Base-by-base conservation (phyloP, 2,329 filamentous ascomycete species). In the Dichotomopilus funicola region DNA sequence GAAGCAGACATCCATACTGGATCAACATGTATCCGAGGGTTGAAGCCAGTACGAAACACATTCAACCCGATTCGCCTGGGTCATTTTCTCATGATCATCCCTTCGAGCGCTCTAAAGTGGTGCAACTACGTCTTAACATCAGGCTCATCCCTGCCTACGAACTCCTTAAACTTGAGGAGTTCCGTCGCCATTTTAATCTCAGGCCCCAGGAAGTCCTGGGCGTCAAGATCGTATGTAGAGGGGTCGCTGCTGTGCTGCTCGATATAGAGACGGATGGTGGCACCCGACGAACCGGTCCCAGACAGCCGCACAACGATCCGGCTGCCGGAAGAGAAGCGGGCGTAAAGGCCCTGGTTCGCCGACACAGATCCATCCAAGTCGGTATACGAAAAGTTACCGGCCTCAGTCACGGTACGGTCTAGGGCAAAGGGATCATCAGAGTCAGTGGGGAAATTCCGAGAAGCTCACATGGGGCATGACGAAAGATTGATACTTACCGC, bases 331-430 rank as follows among this genome's bases (percentile, higher is more conserved):
- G 91, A 90, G 74, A 97, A 97, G 73, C 89, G 88, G 71, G 91
- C 88, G 70, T 89, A 99, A 64, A 99, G 85, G 62, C 94, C 94
- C 77, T 99, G 94, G 78, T 96, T 95, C 70, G 91, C 89, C 68
- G 90, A 88, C 53, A 97, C 89, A 62, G 90, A 96, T 59, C 92
- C 94, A 68, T 99, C 94, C n/a, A 99, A 85, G 69, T 99, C 94
- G 7, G 90, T 97, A 81, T 99, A 99, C 36, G 89, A 90, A 74
- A 99, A 99, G 80, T 99, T 91, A 63, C 91, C 94, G 6, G 91
- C 92, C 66, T 95, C 89, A 49, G 84, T 77, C 44, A 96, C 90
- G 68, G 90, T 95, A 70, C 88, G 88, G 61, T 79, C 81, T 83
- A 53, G 36, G 36, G 31, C 19, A 35, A 34, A 11, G n/a, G 35